Evolutionary conservation across 805 yeast species (phyloP).

Genomic region (Ogataea corticis): DNA sequence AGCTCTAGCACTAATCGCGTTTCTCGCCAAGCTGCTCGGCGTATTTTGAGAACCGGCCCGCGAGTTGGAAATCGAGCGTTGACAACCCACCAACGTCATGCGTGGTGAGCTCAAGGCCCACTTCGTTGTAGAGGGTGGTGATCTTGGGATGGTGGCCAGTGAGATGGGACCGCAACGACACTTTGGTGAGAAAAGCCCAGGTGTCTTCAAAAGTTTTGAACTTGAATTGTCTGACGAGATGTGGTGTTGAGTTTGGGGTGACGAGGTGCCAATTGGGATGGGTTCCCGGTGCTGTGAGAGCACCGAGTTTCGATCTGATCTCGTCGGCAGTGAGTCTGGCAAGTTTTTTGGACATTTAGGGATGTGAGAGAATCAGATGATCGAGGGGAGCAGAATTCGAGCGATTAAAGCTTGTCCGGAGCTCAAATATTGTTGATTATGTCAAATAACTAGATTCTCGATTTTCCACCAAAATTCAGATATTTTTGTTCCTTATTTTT

Average conservation of each 20-base stretch:
- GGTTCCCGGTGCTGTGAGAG: constrained; percentile 2
- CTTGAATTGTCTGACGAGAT: constrained; percentile 25
- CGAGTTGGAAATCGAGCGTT: constrained; percentile 59
- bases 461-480: not conserved
- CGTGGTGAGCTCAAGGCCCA: constrained; percentile 55
- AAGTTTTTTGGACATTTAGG: constrained; percentile 31
- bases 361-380: no score
- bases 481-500: not conserved
- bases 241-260: not conserved
- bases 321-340: constrained; percentile 28
- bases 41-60: constrained; percentile 46
- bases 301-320: constrained; percentile 22
- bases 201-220: constrained; percentile 59
- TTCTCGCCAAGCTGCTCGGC: constrained; percentile 22
- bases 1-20: not conserved
- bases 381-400: no score
- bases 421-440: not conserved
- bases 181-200: constrained; percentile 62
- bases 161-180: constrained; percentile 57
- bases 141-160: constrained; percentile 74
- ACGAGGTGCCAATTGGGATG: not conserved
- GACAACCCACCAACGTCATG: constrained; percentile 61
- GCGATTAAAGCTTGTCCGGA: no score
- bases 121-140: constrained; percentile 60
- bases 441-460: no score